phyloP scores from a whole-genome alignment of 2,329 filamentous ascomycete species.

The Fusarium proliferatum region DNA sequence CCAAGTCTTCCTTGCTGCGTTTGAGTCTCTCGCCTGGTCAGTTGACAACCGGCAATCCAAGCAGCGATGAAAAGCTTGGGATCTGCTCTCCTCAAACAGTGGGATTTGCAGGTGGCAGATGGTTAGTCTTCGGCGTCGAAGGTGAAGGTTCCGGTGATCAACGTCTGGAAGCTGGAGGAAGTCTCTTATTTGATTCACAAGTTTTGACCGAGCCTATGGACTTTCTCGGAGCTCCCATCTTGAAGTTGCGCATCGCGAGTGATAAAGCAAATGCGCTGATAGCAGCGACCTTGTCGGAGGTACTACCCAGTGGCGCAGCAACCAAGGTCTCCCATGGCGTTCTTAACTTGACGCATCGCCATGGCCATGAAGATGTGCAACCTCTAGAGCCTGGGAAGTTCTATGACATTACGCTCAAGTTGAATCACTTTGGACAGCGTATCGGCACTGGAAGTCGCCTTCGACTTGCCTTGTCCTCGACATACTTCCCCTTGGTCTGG shows the following conservation, averaged over 20 bases:
- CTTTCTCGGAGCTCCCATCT: background rate
- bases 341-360: slow-evolving; percentile 1
- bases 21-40: background rate
- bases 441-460: background rate
- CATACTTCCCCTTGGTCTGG: slow-evolving; percentile 13
- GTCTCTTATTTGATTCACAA: background rate
- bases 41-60: background rate
- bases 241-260: background rate
- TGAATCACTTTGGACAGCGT: slow-evolving; percentile 1
- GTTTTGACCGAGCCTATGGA: background rate
- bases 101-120: slow-evolving; percentile 1
- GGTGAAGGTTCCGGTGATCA: slow-evolving; percentile 4
- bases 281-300: slow-evolving; percentile 3
- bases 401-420: background rate
- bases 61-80: background rate
- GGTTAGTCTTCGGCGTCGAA: slow-evolving; percentile 4
- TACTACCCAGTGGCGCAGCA: background rate
- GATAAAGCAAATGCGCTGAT: background rate
- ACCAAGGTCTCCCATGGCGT: slow-evolving; percentile 4
- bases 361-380: background rate
- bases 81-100: slow-evolving; percentile 7
- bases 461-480: background rate
- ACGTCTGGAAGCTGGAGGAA: slow-evolving; percentile 1
- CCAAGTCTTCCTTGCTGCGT: fast-evolving
- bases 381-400: background rate